phyloP scores from a whole-genome alignment of 208 protist genomes.

The Crithidia brevicula region DNA sequence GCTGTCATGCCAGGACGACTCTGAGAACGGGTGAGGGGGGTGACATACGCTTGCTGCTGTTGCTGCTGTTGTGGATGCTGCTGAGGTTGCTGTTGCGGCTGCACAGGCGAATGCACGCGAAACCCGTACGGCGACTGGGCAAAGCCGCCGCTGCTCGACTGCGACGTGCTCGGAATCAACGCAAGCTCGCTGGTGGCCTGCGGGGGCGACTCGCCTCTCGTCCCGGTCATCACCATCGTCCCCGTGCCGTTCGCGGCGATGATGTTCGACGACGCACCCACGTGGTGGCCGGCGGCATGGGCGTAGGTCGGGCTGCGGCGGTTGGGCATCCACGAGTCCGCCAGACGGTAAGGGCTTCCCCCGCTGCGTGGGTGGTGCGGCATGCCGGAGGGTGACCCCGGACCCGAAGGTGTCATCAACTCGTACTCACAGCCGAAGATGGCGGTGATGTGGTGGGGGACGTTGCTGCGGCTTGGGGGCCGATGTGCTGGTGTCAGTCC shows the following conservation, averaged over 20 bases:
- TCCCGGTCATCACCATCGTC: constrained; percentile 25
- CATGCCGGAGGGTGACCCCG: constrained; percentile 23
- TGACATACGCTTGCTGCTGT: constrained; percentile 3
- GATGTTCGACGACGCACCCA: not conserved
- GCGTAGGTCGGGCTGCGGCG: constrained; percentile 30
- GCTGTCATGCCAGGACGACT: constrained; percentile 14
- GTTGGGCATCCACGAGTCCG: constrained; percentile 27
- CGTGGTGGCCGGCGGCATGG: not conserved
- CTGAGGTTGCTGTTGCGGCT: constrained; percentile 17
- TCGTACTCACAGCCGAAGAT: constrained; percentile 35
- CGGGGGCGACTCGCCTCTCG: constrained; percentile 13
- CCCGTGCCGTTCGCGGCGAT: constrained; percentile 12
- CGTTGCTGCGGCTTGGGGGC: constrained; percentile 22
- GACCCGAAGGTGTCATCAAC: constrained; percentile 31
- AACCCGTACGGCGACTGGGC: constrained; percentile 35
- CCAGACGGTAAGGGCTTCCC: constrained; percentile 28
- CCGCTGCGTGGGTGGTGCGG: constrained; percentile 31
- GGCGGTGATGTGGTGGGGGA: constrained; percentile 31
- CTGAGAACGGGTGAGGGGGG: constrained; percentile 27
- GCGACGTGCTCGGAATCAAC: constrained; percentile 33
- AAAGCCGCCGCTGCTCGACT: constrained; percentile 26
- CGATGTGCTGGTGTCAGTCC: constrained; percentile 31
- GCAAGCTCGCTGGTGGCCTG: constrained; percentile 22
- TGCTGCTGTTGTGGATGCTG: constrained; percentile 12
- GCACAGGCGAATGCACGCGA: constrained; percentile 30